Base-by-base conservation (phyloP, 495 filamentous ascomycete species). In the Podospora sp. region DNA sequence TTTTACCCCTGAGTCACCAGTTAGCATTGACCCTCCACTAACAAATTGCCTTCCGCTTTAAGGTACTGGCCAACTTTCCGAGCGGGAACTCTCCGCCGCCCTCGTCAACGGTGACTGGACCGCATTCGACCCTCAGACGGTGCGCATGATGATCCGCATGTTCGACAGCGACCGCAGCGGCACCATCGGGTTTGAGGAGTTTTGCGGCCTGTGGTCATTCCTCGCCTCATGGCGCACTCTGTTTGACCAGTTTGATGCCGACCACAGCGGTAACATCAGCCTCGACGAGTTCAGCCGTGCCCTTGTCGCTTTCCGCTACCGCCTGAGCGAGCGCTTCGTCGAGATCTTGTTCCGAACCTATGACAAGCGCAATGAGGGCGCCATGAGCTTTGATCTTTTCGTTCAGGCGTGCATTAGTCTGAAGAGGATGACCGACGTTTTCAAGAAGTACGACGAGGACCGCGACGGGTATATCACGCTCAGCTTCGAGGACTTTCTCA, bases 101-200 rank as follows among this genome's bases (percentile, higher is more conserved):
- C 88, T 99, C 9, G 96, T 99, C 50, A 99, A 99, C 77, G 94
- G 93, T 52, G 95, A 99, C 81, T 98, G 89, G 84, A 90, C 92
- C 6, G 86, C 90, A 5, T 99, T 99, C 77, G 96, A 99, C 79
- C 88, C 90, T n/a, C 91, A 97, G 70, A 99, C 95, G 2, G 92
- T 99, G 65, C 90, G 90, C 67, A 96, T 97, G 92, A 98, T 99
- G 95, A 97, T 98, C 68, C 88, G 90, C 74, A 98, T 98, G 95
- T 99, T 99, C 79, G 95, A 98, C 80, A 88, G 84, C 68, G 91
- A 97, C 80, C 89, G 91, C 65, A 90, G 86, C 63, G 93, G 94
- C 56, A 91, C 88, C 6, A 97, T 99, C 74, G 91, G 88, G 58
- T 99, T 97, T 76, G 89, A 97, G 69, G 95, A 99, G 78, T 99